Evolutionary conservation across 768 basidiomycete species (phyloP), one percentile per base, ranked within the genome.

Genomic region (Russula vinacea): DNA sequence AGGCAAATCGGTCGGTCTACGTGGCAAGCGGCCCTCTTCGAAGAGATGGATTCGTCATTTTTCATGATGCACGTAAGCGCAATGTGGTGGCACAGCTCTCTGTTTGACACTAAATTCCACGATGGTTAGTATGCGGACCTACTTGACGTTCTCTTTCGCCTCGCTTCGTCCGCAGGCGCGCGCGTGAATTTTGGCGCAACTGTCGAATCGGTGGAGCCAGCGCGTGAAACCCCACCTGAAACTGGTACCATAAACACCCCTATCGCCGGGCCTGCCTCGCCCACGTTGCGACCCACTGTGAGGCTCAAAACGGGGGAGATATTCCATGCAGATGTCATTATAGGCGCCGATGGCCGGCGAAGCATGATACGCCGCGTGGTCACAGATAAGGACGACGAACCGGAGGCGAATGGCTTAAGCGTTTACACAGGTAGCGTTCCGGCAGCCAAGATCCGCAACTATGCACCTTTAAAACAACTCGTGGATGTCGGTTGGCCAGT

Each of bases 311-410:
- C 60, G 14, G 73, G 73, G 44, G 68, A 71, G 44, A 61, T 70
- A 24, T 56, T 73, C 42, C 33, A 68, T 16, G 70, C 70, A 32
- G 72, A 73, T 51, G 56, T 73, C n/a, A 64, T 73, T 40, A 57
- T 73, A 29, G 73, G 71, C 29, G 71, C 71, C 22, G 71, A 73
- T 62, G 72, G 72, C 40, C 69, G 60, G 24, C 64, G 71, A 45
- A 67, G 67, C 47, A 59, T 70, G 29, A 51, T 68, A 17, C 63
- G 72, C 33, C 47, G 67, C 51, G 64, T 58, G 5, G 70, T 74
- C 19, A 62, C 70, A 14, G 78, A 77, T 0, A 74, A 74, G 0
- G 77, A 78, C 14, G 49, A 57, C 76, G 71, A 69, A 14, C 44
- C 44, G 1, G 57, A 66, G 29, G 62, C 67, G 35, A 72, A 66